Percentiles rank a stretch among this genome's conserved stretches.
These are phyloP conservation scores for Nepenthes mirabilis DNA, from an alignment of 148 eudicot species.

Conservation along the genomic window DNA sequence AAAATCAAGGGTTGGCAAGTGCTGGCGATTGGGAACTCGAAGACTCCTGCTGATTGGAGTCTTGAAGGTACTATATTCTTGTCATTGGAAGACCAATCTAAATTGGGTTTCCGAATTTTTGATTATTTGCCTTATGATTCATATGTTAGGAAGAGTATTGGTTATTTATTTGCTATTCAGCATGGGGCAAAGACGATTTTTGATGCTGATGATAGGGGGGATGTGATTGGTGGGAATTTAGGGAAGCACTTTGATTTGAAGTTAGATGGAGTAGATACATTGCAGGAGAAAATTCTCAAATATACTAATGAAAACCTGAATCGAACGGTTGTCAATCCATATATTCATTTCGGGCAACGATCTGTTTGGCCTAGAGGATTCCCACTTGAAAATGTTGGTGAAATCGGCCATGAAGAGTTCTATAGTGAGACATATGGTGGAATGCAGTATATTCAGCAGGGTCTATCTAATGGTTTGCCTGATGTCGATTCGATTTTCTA, in stretches of 20 bases:
- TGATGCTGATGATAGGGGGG: constrained; percentile 25
- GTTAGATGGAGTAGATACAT: constrained; percentile 8
- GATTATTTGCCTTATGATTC: constrained; percentile 22
- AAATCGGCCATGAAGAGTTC: constrained; percentile 20
- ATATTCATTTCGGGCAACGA: constrained; percentile 28
- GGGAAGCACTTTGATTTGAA: constrained; percentile 26
- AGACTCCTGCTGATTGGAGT: constrained; percentile 23
- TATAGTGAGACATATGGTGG: constrained; percentile 16
- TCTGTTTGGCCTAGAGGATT: constrained; percentile 33
- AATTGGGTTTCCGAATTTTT: constrained; percentile 20
- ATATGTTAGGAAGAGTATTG: constrained; percentile 30
- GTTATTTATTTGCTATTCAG: constrained; percentile 26
- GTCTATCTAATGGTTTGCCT: constrained; percentile 27
- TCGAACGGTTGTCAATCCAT: constrained; percentile 25
- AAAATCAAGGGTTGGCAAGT: constrained; percentile 25
- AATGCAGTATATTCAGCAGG: constrained; percentile 24
- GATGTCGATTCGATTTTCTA: constrained; percentile 27
- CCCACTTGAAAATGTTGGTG: constrained; percentile 27
- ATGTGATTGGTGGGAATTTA: constrained; percentile 17
- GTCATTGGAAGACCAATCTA: constrained; percentile 23
- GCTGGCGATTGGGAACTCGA: constrained; percentile 18
- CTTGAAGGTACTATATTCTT: constrained; percentile 23
- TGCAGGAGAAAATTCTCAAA: constrained; percentile 14
- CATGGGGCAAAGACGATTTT: constrained; percentile 23
- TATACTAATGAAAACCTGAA: constrained; percentile 13